These are phyloP conservation scores for Metschnikowia continentalis DNA, from an alignment of 805 yeast genomes.

Conservation along the genomic window DNA sequence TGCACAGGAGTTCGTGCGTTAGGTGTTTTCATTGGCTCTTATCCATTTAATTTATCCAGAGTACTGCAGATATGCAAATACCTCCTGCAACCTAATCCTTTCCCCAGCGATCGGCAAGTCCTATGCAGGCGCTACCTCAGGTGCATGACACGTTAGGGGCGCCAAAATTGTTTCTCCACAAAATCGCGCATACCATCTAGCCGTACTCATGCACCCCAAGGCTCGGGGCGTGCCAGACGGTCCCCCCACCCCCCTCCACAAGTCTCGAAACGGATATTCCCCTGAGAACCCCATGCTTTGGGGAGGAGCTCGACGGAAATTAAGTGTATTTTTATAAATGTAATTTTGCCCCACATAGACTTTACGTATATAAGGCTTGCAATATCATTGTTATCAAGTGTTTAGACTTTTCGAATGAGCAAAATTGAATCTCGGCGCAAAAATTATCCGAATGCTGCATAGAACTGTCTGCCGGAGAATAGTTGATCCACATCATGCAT, in stretches of 20 bases:
- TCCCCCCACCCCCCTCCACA: background rate
- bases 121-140: background rate
- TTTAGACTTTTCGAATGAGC: background rate
- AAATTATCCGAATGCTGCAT: conserved; percentile 4
- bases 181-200: background rate
- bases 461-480: background rate
- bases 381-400: background rate
- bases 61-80: background rate
- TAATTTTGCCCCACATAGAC: no score
- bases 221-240: background rate
- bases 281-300: background rate
- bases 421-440: background rate
- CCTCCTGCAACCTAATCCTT: background rate
- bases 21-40: background rate
- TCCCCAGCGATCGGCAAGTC: background rate
- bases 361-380: background rate
- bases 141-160: background rate
- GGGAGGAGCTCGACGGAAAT: no score
- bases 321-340: no score
- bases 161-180: background rate
- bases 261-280: background rate
- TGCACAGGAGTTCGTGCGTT: background rate
- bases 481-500: conserved; percentile 3
- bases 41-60: background rate
- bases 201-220: conserved; percentile 2